Conservation (phyloP, 805 yeast genomes). For the Hanseniaspora jakobsenii region DNA sequence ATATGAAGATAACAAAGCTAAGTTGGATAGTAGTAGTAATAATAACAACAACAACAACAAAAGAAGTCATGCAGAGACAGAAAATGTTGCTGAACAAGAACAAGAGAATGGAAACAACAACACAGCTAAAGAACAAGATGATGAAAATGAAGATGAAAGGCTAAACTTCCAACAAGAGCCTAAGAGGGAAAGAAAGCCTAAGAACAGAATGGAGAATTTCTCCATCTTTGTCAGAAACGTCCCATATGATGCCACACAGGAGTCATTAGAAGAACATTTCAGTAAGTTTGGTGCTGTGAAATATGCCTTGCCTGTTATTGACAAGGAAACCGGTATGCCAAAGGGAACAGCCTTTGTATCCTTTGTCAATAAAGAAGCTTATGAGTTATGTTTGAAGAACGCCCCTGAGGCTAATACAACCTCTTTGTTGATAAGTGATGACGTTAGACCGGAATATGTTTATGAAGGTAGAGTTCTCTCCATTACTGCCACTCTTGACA, state of each 20-base stretch:
- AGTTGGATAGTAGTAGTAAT: constrained; percentile 31
- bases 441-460: constrained; percentile 77
- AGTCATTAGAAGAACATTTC: constrained; percentile 66
- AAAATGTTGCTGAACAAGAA: constrained; percentile 28
- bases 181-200: constrained; percentile 29
- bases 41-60: constrained; percentile 32
- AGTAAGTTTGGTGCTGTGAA: constrained; percentile 70
- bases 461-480: constrained; percentile 86
- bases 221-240: constrained; percentile 83
- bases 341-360: constrained; percentile 94
- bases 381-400: constrained; percentile 52
- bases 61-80: constrained; percentile 29
- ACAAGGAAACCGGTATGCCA: constrained; percentile 72
- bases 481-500: constrained; percentile 71
- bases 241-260: constrained; percentile 87
- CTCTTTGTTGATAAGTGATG: constrained; percentile 77
- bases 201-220: constrained; percentile 53
- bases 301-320: constrained; percentile 88
- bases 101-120: too few relatives aligned
- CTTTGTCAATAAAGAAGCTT: constrained; percentile 50
- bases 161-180: constrained; percentile 29
- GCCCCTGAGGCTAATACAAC: constrained; percentile 63
- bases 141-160: constrained; percentile 26
- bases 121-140: constrained; percentile 25
- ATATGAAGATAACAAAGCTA: constrained; percentile 36